These are phyloP conservation scores for Geranomyces michiganensis DNA, from an alignment of 192 early-diverging fungal genomes.

Conservation along the genomic window DNA sequence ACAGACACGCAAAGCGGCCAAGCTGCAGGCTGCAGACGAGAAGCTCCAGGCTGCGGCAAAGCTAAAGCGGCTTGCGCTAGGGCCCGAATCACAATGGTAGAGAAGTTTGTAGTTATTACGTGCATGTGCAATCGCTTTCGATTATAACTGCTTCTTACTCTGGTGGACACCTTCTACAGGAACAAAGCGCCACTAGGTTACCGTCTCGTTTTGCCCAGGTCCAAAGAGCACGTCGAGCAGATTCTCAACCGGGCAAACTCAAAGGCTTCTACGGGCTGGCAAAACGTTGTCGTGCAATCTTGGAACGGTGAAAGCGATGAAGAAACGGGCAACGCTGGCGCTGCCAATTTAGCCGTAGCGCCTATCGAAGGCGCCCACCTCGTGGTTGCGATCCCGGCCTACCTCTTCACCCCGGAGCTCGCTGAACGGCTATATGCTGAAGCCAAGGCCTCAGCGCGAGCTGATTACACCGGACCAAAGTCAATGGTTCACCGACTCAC, in stretches of 20 bases:
- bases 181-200: neutral
- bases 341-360: neutral
- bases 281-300: neutral
- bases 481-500: neutral
- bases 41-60: too few relatives aligned
- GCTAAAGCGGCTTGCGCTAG: too few relatives aligned
- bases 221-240: neutral
- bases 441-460: neutral
- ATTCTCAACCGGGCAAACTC: neutral
- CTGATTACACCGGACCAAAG: neutral
- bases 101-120: too few relatives aligned
- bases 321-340: neutral
- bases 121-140: too few relatives aligned
- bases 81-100: too few relatives aligned
- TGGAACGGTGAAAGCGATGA: neutral
- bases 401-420: neutral
- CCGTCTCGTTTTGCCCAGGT: neutral
- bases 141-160: too few relatives aligned
- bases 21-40: too few relatives aligned
- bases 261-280: neutral
- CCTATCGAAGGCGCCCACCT: neutral
- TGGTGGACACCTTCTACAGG: too few relatives aligned
- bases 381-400: neutral
- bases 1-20: too few relatives aligned
- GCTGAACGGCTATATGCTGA: neutral